These are phyloP conservation scores for Acrocalymma vagum DNA, from an alignment of 2,329 filamentous ascomycete species.

Conservation along the genomic window DNA sequence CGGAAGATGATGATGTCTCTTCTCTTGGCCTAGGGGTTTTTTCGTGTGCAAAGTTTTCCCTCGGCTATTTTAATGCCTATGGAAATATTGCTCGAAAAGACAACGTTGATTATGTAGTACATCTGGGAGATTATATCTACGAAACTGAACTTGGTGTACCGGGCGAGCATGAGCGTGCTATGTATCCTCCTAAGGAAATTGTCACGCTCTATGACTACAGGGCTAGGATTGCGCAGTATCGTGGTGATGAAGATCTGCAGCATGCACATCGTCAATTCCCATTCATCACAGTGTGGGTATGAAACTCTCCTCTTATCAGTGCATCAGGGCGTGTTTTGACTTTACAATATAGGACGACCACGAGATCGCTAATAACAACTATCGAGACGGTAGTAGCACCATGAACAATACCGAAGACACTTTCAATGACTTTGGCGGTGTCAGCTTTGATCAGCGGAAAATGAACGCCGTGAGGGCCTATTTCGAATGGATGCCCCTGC, in stretches of 20 bases:
- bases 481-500: conserved; percentile 57
- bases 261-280: conserved; percentile 64
- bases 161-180: conserved; percentile 29
- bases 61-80: conserved; percentile 55
- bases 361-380: conserved; percentile 72
- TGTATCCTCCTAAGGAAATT: conserved; percentile 17
- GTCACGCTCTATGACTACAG: conserved; percentile 61
- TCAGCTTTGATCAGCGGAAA: conserved; percentile 77
- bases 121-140: conserved; percentile 69
- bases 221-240: conserved; percentile 63
- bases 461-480: conserved; percentile 76
- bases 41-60: conserved; percentile 72
- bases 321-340: too few species aligned
- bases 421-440: conserved; percentile 64
- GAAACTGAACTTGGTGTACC: conserved; percentile 54
- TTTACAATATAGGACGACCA: conserved; percentile 43
- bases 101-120: conserved; percentile 21
- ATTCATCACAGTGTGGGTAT: conserved; percentile 72
- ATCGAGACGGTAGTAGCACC: conserved; percentile 66
- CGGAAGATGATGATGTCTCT: conserved; percentile 61
- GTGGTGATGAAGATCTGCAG: conserved; percentile 68
- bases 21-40: conserved; percentile 71
- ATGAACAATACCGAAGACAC: conserved; percentile 74
- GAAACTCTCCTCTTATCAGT: too few species aligned
- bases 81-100: conserved; percentile 51